A percentile compares a stretch with the other conserved stretches of the same genome.
phyloP scores from a whole-genome alignment of 345 rosid genomes.

The Gossypium longicalyx region DNA sequence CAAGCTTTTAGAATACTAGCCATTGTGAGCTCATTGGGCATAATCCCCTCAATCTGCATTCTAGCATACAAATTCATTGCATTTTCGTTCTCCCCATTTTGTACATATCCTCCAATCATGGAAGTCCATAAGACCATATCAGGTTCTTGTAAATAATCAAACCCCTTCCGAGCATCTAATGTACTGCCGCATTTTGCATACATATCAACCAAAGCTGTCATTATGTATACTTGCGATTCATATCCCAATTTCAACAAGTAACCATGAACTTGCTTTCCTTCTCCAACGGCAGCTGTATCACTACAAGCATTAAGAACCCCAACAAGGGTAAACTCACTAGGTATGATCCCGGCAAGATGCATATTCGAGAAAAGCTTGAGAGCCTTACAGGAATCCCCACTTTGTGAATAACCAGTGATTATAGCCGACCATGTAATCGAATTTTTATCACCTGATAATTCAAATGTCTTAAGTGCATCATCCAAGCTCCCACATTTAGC shows the following conservation, averaged over 20 bases:
- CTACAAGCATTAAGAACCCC: slow-evolving; percentile 83
- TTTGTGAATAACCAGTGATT: slow-evolving; percentile 81
- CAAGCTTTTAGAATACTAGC: slow-evolving; percentile 65
- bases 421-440: slow-evolving; percentile 88
- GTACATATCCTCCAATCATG: slow-evolving; percentile 51
- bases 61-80: slow-evolving; percentile 49
- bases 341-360: slow-evolving; percentile 56
- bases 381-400: slow-evolving; percentile 57
- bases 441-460: slow-evolving; percentile 54
- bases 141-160: slow-evolving; percentile 39
- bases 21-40: slow-evolving; percentile 64
- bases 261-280: slow-evolving; percentile 69
- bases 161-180: slow-evolving; percentile 54
- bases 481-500: slow-evolving; percentile 59
- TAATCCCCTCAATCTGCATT: slow-evolving; percentile 55
- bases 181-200: slow-evolving; percentile 56
- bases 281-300: slow-evolving; percentile 47
- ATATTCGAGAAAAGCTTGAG: slow-evolving; percentile 52
- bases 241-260: slow-evolving; percentile 61
- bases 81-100: slow-evolving; percentile 46
- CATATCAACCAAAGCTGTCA: slow-evolving; percentile 70
- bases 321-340: slow-evolving; percentile 67
- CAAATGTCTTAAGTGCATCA: slow-evolving; percentile 56
- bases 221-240: slow-evolving; percentile 51
- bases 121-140: slow-evolving; percentile 84